These are phyloP conservation scores for Podospora comata DNA, from an alignment of 495 filamentous ascomycete genomes.

Conservation along the genomic window DNA sequence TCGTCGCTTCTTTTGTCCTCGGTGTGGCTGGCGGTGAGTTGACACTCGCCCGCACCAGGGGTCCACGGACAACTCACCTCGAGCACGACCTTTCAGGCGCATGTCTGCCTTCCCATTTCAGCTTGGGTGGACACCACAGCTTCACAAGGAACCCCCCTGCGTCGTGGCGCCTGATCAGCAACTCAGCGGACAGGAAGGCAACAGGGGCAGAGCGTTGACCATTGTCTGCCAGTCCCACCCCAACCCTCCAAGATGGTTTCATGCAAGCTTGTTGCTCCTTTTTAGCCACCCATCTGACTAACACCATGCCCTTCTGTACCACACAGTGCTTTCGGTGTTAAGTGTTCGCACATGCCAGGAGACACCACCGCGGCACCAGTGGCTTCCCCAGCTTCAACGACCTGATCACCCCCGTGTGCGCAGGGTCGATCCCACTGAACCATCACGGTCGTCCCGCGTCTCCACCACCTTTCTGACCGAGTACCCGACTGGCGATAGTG, in stretches of 20 bases:
- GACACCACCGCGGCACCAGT: neutral
- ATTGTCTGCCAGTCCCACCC: neutral
- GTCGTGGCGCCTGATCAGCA: neutral
- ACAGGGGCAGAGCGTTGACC: neutral
- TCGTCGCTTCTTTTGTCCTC: neutral
- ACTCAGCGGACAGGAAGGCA: neutral
- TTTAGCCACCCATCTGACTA: neutral
- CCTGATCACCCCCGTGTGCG: neutral
- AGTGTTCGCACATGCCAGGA: neutral
- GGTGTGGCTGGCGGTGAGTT: neutral
- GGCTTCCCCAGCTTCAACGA: neutral
- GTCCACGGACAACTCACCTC: neutral
- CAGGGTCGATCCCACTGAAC: neutral
- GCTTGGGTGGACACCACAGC: neutral
- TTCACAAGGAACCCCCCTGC: neutral
- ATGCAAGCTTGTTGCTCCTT: neutral
- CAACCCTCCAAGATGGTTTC: conserved; percentile 1
- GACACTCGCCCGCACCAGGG: too few species aligned
- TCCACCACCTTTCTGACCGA: neutral
- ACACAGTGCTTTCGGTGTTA: neutral
- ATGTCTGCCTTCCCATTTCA: neutral
- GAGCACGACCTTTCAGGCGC: neutral
- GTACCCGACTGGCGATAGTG: neutral
- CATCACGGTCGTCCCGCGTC: neutral
- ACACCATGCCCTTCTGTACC: neutral